Conservation (phyloP, 805 yeast genomes). For the Cyberlindnera lachancei region DNA sequence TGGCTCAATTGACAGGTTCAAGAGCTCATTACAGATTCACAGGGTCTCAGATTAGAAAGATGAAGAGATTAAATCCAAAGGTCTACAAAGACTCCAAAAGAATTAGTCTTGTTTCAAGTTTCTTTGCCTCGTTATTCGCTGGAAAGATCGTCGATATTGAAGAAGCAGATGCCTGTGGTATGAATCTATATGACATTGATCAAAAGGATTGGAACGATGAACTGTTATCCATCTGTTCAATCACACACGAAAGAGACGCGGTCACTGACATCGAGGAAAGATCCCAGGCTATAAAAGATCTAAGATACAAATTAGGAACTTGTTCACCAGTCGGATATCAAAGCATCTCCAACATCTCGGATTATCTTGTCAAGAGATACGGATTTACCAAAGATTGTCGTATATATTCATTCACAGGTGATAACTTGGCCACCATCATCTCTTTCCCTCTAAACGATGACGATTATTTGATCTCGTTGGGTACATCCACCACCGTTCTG, state of each 20-base stretch:
- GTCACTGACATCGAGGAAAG: conserved; percentile 7
- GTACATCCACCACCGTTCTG: conserved; percentile 87
- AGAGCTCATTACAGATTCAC: conserved; percentile 86
- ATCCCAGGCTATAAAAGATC: conserved; percentile 20
- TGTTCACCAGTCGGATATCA: conserved; percentile 43
- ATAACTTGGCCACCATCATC: conserved; percentile 81
- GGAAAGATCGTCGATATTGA: conserved; percentile 64
- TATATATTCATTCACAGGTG: conserved; percentile 80
- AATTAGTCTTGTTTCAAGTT: conserved; percentile 72
- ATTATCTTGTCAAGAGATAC: conserved; percentile 57
- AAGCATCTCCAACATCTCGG: conserved; percentile 44
- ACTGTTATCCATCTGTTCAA: conserved; percentile 37
- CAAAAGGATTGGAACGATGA: conserved; percentile 47
- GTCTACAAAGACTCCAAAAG: conserved; percentile 48
- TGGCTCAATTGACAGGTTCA: conserved; percentile 74
- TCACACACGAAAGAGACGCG: conserved; percentile 24
- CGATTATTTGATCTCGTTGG: conserved; percentile 76
- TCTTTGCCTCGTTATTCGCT: conserved; percentile 61
- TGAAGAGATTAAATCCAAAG: conserved; percentile 44
- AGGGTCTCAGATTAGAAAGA: conserved; percentile 82
- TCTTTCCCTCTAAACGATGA: conserved; percentile 70
- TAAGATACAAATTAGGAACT: conserved; percentile 46
- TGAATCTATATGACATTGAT: conserved; percentile 77
- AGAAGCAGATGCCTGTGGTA: conserved; percentile 87
- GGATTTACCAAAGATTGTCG: conserved; percentile 53